These are phyloP conservation scores for Candida wancherniae DNA, from an alignment of 805 yeast species.

Conservation along the genomic window DNA sequence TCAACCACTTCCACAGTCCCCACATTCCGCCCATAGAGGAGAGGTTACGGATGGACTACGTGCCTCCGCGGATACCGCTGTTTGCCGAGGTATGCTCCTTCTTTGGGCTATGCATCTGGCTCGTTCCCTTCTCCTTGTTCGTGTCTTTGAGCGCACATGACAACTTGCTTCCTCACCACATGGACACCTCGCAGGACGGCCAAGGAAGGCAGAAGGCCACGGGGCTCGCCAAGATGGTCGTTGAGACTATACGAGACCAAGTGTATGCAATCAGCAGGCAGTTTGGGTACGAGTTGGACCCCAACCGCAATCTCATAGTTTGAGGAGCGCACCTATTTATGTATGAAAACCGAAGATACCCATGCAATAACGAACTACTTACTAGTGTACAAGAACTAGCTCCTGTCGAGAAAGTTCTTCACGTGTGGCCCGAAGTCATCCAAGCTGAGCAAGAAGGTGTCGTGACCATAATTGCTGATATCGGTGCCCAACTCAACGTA, in stretches of 20 bases:
- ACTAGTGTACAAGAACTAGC: too few relatives aligned
- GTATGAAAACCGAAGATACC: too few relatives aligned
- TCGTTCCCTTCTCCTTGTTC: constrained; percentile 87
- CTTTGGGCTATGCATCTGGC: constrained; percentile 91
- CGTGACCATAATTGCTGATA: constrained; percentile 83
- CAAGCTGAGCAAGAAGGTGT: constrained; percentile 77
- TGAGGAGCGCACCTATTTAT: constrained; percentile 17
- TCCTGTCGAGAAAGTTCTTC: constrained; percentile 48
- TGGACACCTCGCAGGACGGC: constrained; percentile 23
- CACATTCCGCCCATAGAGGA: constrained; percentile 64
- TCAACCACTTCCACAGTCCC: constrained; percentile 71
- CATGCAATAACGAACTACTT: too few relatives aligned
- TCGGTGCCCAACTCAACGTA: constrained; percentile 76
- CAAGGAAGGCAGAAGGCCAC: constrained; percentile 27
- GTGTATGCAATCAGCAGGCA: constrained; percentile 43
- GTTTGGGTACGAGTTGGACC: constrained; percentile 65
- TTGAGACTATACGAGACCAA: constrained; percentile 47
- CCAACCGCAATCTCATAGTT: constrained; percentile 47
- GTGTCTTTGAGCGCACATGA: constrained; percentile 91
- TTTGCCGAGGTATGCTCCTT: constrained; percentile 93
- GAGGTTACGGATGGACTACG: constrained; percentile 53
- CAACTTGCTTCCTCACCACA: constrained; percentile 65
- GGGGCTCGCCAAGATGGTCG: constrained; percentile 66
- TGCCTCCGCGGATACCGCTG: constrained; percentile 66
- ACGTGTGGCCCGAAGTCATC: constrained; percentile 80